A percentile compares a stretch with the other conserved stretches of the same genome.
Evolutionary conservation across 2,329 filamentous ascomycete genomes (phyloP).

Genomic region (Xylaria sp.): DNA sequence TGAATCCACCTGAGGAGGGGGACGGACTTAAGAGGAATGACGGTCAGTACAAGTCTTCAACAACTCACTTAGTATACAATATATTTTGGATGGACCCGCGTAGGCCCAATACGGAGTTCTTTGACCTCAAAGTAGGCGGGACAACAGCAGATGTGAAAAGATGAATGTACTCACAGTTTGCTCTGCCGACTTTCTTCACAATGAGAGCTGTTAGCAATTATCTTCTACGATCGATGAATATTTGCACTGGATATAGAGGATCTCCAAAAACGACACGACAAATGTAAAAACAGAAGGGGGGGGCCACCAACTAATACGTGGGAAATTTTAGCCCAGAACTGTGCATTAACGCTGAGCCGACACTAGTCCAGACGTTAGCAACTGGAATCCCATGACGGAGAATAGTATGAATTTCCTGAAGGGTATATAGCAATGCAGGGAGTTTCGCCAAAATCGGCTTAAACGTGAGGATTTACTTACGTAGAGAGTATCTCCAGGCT

Average conservation of each 20-base stretch:
- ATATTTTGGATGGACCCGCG: background rate
- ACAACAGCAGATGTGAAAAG: background rate
- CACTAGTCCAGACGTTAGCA: slow-evolving; percentile 47
- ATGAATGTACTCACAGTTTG: slow-evolving; percentile 65
- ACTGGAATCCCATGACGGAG: background rate
- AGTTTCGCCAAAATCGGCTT: background rate
- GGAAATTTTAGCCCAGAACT: slow-evolving; percentile 69
- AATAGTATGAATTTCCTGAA: background rate
- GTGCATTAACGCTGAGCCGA: slow-evolving; percentile 88
- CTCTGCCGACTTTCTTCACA: slow-evolving; percentile 79
- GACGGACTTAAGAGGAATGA: slow-evolving; percentile 61
- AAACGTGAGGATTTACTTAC: slow-evolving; percentile 8
- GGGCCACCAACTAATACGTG: slow-evolving; percentile 28
- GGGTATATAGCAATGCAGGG: background rate
- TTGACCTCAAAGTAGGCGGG: background rate
- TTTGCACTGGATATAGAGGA: background rate
- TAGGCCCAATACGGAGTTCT: background rate
- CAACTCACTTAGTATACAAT: background rate
- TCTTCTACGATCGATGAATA: background rate
- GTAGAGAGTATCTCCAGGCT: slow-evolving; percentile 87
- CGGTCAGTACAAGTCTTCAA: background rate
- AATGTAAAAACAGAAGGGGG: background rate
- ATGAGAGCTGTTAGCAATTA: slow-evolving; percentile 2
- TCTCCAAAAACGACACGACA: background rate
- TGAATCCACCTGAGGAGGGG: slow-evolving; percentile 84